Percentiles rank a stretch among this genome's conserved stretches.
phyloP scores from a whole-genome alignment of 1,139 yeast genomes.

The Geotrichum aggregatum region DNA sequence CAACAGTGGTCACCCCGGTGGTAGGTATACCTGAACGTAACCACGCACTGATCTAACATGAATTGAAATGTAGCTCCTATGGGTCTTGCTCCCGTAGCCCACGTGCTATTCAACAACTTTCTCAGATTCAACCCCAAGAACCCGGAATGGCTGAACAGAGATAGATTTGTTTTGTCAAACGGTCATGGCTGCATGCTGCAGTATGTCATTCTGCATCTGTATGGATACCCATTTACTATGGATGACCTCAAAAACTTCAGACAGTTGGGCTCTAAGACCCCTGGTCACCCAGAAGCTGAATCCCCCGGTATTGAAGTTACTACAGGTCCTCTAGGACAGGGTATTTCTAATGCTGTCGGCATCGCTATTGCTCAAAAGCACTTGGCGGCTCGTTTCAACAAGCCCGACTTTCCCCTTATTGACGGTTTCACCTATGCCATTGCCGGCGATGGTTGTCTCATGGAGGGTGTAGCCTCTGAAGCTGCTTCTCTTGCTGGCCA shows the following conservation, averaged over 20 bases:
- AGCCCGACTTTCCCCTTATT: conserved; percentile 63
- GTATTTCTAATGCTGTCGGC: conserved; percentile 96
- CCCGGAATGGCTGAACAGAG: conserved; percentile 92
- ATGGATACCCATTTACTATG: conserved; percentile 74
- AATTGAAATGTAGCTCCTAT: conserved; percentile 55
- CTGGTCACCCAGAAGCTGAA: conserved; percentile 91
- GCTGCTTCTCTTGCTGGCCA: conserved; percentile 96
- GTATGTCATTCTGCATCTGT: conserved; percentile 79
- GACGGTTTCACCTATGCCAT: conserved; percentile 76
- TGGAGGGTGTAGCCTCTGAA: conserved; percentile 97
- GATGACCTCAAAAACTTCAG: conserved; percentile 91
- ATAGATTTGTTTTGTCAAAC: conserved; percentile 89
- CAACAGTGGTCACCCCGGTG: conserved; percentile 99
- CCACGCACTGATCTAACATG: background rate
- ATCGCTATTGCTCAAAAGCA: conserved; percentile 92
- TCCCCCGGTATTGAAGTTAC: conserved; percentile 92
- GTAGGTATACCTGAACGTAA: conserved; percentile 14
- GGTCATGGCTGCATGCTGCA: conserved; percentile 96
- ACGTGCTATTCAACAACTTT: conserved; percentile 62
- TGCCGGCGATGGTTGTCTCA: conserved; percentile 97
- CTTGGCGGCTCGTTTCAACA: conserved; percentile 90
- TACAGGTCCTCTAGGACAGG: conserved; percentile 99
- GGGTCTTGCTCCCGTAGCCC: conserved; percentile 92
- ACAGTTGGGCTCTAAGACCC: conserved; percentile 85
- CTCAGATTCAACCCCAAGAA: conserved; percentile 87